These are phyloP conservation scores for Ailanthus altissimus DNA, from an alignment of 345 rosid genomes.

Conservation along the genomic window DNA sequence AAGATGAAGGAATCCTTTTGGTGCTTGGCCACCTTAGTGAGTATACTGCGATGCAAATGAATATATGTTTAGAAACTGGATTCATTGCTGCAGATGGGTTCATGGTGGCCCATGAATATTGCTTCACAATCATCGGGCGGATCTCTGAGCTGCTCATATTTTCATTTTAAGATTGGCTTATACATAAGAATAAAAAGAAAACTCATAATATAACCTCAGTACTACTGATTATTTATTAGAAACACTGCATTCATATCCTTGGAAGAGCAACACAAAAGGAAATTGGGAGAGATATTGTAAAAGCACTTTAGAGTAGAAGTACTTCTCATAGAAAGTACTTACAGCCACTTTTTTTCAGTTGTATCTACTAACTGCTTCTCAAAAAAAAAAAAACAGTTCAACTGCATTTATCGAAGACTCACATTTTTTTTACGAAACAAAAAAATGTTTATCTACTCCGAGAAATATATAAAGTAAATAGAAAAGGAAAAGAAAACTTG, in stretches of 20 bases:
- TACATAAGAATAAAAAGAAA: neutral
- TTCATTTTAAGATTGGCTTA: neutral
- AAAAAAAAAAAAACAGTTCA: neutral
- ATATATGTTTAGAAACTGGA: neutral
- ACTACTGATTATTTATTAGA: neutral
- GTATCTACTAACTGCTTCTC: neutral
- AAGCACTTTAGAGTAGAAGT: neutral
- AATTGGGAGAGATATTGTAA: neutral
- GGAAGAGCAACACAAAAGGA: neutral
- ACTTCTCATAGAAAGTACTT: neutral
- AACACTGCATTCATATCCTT: neutral
- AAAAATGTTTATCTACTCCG: neutral
- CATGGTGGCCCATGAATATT: no score
- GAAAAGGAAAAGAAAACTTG: neutral
- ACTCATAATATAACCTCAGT: neutral
- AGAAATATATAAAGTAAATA: neutral
- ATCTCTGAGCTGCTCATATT: neutral
- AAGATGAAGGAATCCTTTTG: neutral
- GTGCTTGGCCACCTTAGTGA: neutral
- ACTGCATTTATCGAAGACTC: neutral
- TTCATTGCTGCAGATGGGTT: neutral
- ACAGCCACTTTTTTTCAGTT: neutral
- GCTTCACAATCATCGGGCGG: neutral
- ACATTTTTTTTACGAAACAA: neutral
- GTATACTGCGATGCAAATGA: neutral